Evolutionary conservation across 495 filamentous ascomycete genomes (phyloP), one percentile per base, ranked within the genome.

Genomic region (Xylaria sp.): DNA sequence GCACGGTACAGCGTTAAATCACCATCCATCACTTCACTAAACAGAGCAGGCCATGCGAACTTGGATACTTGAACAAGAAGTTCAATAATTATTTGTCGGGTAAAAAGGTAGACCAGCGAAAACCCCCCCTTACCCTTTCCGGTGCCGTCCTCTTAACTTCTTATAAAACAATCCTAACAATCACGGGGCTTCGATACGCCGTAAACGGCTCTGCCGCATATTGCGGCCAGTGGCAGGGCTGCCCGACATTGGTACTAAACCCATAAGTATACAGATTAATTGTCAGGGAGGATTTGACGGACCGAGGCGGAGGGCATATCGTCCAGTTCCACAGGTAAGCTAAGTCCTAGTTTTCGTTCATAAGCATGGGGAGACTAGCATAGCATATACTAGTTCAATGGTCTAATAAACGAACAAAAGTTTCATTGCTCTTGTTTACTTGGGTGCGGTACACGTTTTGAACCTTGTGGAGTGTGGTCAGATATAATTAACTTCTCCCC

Each of bases 11-110:
- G 33, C 33, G 48, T 41, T 3, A 57, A 44, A 52, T 33, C 61
- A 33, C 64, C 48, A 71, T 24, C n/a, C 61, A 59, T 70, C 65
- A 29, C 50, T 55, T 24, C 62, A 46, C 61, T n/a, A 33, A 24
- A 24, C 15, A 11, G 12, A 62, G 59, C 6, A 17, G 37, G 37
- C 21, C 37, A 9, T 43, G n/a, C 7, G n/a, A 12, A 37, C 40
- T 19, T 0, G 19, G n/a, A 52, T 17, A 12, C 44, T 17, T 21
- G 41, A 44, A 46, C 61, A 37, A 66, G 62, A 66, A 19, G 26
- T 37, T 35, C 31, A 24, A 29, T 19, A 66, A 14, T 11, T 19
- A 12, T 33, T 44, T n/a, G 41, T 33, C 6, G n/a, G 35, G 24
- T 64, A 44, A 40, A 26, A 19, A 26, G 37, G 37, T 41, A 43